Conservation (phyloP, 495 filamentous ascomycete genomes). For the Talaromyces ruber region DNA sequence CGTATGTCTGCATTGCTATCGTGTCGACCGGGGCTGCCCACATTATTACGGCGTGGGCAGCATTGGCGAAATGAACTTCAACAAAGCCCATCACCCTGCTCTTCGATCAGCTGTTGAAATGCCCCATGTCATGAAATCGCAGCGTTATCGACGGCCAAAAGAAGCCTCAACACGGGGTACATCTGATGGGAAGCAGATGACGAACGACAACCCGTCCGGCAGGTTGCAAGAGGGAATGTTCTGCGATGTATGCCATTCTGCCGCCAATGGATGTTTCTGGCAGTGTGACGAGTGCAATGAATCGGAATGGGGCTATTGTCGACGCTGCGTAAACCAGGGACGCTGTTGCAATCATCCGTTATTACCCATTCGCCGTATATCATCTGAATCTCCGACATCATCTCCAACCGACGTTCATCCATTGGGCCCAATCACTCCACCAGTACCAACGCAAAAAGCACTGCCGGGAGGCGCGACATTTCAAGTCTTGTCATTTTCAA, state of each 20-base stretch:
- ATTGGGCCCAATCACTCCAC: conserved; percentile 22
- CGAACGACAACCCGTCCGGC: conserved; percentile 53
- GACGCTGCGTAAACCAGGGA: conserved; percentile 68
- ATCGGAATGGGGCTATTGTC: conserved; percentile 89
- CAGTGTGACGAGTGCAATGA: conserved; percentile 76
- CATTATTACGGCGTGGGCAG: conserved; percentile 72
- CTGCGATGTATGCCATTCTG: conserved; percentile 63
- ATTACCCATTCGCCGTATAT: conserved; percentile 50
- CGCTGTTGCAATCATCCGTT: conserved; percentile 70
- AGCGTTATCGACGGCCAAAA: conserved; percentile 54
- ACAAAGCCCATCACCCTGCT: conserved; percentile 34
- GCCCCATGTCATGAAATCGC: conserved; percentile 60
- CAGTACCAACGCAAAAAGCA: conserved; percentile 18
- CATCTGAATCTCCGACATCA: conserved; percentile 14
- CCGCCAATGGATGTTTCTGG: conserved; percentile 75
- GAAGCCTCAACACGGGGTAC: conserved; percentile 18
- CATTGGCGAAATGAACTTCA: conserved; percentile 51
- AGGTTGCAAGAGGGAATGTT: conserved; percentile 75
- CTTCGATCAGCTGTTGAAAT: conserved; percentile 31
- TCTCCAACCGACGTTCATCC: conserved; percentile 15
- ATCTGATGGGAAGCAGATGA: conserved; percentile 30
- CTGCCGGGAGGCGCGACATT: conserved; percentile 20
- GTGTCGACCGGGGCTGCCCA: conserved; percentile 60
- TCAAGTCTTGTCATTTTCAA: conserved; percentile 56
- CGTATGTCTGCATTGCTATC: conserved; percentile 73